Evolutionary conservation across 257 asterid genomes (phyloP).

Genomic region (Solanum peruvianum): DNA sequence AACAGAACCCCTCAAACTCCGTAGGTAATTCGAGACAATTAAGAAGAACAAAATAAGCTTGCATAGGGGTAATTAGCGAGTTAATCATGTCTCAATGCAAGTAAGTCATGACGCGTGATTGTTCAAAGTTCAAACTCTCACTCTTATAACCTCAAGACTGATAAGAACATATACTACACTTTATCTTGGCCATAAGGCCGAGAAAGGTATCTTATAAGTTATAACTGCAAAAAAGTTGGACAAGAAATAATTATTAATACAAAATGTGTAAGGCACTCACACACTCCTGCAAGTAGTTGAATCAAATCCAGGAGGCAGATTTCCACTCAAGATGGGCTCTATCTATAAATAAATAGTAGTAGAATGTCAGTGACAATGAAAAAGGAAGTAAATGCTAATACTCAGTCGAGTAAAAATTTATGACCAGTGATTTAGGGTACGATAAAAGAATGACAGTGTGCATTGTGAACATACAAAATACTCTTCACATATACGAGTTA

Average conservation of each 20-base stretch:
- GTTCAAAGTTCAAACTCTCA: neutral
- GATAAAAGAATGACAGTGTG: neutral
- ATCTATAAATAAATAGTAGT: slow-evolving; percentile 42
- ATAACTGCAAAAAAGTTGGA: neutral
- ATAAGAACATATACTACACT: slow-evolving; percentile 32
- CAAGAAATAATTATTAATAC: neutral
- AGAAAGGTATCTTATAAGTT: slow-evolving; percentile 14
- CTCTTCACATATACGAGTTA: neutral
- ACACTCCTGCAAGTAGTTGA: slow-evolving; percentile 86
- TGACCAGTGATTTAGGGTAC: neutral
- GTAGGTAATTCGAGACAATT: neutral
- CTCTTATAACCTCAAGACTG: neutral
- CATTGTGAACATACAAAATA: neutral
- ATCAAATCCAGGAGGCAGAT: slow-evolving; percentile 84
- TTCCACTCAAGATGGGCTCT: slow-evolving; percentile 83
- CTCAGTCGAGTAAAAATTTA: neutral
- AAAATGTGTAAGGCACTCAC: slow-evolving; percentile 38
- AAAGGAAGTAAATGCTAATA: neutral
- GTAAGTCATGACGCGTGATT: neutral
- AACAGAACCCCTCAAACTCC: neutral
- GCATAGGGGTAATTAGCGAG: neutral
- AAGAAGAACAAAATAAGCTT: neutral
- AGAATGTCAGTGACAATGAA: neutral
- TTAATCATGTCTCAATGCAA: neutral
- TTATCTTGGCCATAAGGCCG: slow-evolving; percentile 27